phyloP scores from a whole-genome alignment of 2,329 filamentous ascomycete genomes.

The Colletotrichum sp. region DNA sequence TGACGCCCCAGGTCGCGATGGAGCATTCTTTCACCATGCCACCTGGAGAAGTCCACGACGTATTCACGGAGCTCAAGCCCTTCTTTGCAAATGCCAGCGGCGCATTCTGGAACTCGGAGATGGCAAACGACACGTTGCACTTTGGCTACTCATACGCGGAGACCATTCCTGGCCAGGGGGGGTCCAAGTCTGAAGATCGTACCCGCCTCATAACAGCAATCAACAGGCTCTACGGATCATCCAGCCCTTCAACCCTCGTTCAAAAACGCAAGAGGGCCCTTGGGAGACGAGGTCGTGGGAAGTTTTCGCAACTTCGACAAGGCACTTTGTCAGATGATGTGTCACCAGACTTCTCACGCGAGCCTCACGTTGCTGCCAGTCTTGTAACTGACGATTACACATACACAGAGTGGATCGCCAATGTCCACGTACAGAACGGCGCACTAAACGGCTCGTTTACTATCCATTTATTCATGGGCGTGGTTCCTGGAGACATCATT shows the following conservation, averaged over 20 bases:
- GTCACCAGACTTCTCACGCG: not conserved
- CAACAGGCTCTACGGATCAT: constrained; percentile 52
- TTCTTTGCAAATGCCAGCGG: constrained; percentile 66
- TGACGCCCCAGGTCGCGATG: constrained; percentile 59
- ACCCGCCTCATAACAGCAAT: constrained; percentile 55
- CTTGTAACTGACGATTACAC: constrained; percentile 28
- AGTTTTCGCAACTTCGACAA: constrained; percentile 20
- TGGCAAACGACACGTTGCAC: constrained; percentile 59
- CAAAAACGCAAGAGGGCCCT: not conserved
- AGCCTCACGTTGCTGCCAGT: not conserved
- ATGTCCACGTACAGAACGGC: constrained; percentile 66
- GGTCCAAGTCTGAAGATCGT: constrained; percentile 40
- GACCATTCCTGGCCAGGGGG: constrained; percentile 37
- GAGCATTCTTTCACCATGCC: constrained; percentile 66
- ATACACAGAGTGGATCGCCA: constrained; percentile 72
- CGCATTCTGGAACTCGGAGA: constrained; percentile 72
- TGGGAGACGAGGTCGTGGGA: not conserved
- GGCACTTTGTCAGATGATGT: not conserved
- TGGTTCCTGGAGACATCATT: constrained; percentile 45
- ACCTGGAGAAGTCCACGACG: constrained; percentile 58
- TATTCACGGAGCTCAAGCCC: constrained; percentile 66
- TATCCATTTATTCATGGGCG: constrained; percentile 73
- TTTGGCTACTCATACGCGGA: constrained; percentile 83
- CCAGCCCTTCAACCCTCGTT: constrained; percentile 29
- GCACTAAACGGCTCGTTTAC: constrained; percentile 64